Percentiles rank a stretch among this genome's conserved stretches.
Evolutionary conservation across 2,329 filamentous ascomycete genomes (phyloP).

Genomic region (Diaporthe ampelina): DNA sequence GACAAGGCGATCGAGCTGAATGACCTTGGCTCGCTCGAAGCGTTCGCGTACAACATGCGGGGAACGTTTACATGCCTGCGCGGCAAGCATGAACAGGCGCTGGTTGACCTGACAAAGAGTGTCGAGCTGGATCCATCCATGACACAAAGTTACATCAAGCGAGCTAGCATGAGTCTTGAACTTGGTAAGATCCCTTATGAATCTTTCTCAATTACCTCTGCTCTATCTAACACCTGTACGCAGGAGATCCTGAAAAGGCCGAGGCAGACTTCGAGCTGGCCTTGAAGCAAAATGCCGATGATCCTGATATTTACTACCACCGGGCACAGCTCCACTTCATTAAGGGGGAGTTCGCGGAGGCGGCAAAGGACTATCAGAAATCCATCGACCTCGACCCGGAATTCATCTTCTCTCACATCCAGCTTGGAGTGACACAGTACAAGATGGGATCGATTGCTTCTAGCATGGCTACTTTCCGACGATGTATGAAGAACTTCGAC

Average conservation of each 20-base stretch:
- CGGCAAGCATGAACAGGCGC: conserved; percentile 86
- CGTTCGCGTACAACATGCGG: conserved; percentile 94
- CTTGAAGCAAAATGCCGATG: conserved; percentile 84
- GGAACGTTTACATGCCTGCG: conserved; percentile 95
- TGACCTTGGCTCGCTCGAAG: conserved; percentile 85
- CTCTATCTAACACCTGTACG: conserved; percentile 49
- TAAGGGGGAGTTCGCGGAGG: conserved; percentile 90
- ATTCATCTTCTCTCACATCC: conserved; percentile 99
- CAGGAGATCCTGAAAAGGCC: conserved; percentile 87
- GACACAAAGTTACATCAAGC: conserved; percentile 98
- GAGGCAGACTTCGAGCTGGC: conserved; percentile 90
- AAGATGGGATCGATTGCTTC: conserved; percentile 99
- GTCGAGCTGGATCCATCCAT: conserved; percentile 89
- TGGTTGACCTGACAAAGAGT: conserved; percentile 91
- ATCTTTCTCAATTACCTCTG: background rate
- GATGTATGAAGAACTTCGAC: conserved; percentile 98
- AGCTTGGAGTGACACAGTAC: conserved; percentile 98
- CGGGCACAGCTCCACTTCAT: conserved; percentile 99
- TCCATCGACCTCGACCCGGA: conserved; percentile 96
- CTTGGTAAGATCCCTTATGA: conserved; percentile 70
- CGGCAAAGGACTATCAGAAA: conserved; percentile 98
- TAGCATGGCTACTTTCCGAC: conserved; percentile 97
- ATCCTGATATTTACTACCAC: conserved; percentile 99
- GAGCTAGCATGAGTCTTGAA: conserved; percentile 97
- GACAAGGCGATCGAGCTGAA: conserved; percentile 88